Base-by-base conservation (phyloP, 768 basidiomycete species). In the Boletus reticulatus region DNA sequence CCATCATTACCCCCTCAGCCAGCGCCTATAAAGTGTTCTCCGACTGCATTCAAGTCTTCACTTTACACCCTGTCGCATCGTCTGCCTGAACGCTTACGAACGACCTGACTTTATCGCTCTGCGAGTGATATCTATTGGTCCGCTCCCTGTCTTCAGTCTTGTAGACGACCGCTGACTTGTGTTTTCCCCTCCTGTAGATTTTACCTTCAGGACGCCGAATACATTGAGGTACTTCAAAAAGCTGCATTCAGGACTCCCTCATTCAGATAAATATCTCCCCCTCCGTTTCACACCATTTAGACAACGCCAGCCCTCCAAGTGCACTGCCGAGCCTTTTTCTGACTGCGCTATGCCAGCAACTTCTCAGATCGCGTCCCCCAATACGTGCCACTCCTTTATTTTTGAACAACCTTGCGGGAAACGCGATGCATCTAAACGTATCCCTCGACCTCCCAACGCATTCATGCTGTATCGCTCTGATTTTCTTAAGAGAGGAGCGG, bases 381-480 rank as follows among this genome's bases (percentile, higher is more conserved):
- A 55, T 2, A 36, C 55, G 44, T 29, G 55, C 52, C 47, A 32
- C 43, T 60, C 53, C 43, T 44, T 62, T 46, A 29, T 24, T 56
- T 14, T 24, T 32, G 43, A 36, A 43, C 24, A 43, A 43, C 16
- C 24, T 10, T 17, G 37, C 10, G n/a, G 42, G n/a, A 58, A 42
- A 24, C 50, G 14, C 16, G 42, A 53, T n/a, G 46, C 59, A 22
- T 20, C 50, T 16, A 60, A 67, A 41, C 75, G 75, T 44, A 74
- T 78, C 19, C 76, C 78, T 32, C 75, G 83, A 8, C 78, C 83
- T 0, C 67, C 80, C 14, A 84, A 84, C 62, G 80, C 83, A 14
- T 84, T 84, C 67, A 80, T 84, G 59, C 69, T 84, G 47, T 84
- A 78, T 68, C 75, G 83, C 42, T 80, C 79, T 22, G 75, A 81